Evolutionary conservation across 2,329 filamentous ascomycete genomes (phyloP).

Genomic region (Ophiostoma triangulosporum): DNA sequence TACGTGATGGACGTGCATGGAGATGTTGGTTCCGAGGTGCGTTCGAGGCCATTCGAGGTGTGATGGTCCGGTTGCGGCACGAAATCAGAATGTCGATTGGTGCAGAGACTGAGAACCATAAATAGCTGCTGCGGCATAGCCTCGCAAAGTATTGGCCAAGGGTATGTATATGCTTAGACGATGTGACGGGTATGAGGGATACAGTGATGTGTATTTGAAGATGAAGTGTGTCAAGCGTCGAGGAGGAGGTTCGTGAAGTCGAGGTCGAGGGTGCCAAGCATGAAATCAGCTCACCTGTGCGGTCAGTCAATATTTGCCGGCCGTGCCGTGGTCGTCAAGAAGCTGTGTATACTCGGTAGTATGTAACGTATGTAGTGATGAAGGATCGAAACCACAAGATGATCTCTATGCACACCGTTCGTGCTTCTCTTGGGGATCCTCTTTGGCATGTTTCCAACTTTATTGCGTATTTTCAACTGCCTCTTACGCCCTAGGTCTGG

Average conservation of each 20-base stretch:
- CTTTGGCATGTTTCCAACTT: too few relatives aligned
- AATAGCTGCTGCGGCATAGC: too few relatives aligned
- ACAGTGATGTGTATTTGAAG: background rate
- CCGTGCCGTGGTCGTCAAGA: background rate
- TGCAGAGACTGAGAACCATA: background rate
- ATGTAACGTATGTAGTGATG: background rate
- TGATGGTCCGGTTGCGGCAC: background rate
- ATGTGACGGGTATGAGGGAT: background rate
- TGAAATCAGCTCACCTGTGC: background rate
- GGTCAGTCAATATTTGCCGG: background rate
- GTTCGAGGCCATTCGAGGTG: background rate
- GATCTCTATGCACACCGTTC: background rate
- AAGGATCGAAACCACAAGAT: background rate
- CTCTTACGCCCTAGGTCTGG: too few relatives aligned
- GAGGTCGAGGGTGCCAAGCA: background rate
- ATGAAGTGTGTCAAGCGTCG: background rate
- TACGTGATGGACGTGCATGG: background rate
- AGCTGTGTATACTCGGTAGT: too few relatives aligned
- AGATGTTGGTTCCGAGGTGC: background rate
- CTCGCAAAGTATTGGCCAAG: too few relatives aligned
- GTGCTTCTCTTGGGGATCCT: too few relatives aligned
- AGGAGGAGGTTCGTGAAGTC: background rate
- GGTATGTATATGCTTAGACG: background rate
- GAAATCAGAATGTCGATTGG: background rate
- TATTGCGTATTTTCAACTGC: too few relatives aligned